Evolutionary conservation across 345 rosid genomes (phyloP), one percentile per base, ranked within the genome.

Genomic region (Turnera subulata): DNA sequence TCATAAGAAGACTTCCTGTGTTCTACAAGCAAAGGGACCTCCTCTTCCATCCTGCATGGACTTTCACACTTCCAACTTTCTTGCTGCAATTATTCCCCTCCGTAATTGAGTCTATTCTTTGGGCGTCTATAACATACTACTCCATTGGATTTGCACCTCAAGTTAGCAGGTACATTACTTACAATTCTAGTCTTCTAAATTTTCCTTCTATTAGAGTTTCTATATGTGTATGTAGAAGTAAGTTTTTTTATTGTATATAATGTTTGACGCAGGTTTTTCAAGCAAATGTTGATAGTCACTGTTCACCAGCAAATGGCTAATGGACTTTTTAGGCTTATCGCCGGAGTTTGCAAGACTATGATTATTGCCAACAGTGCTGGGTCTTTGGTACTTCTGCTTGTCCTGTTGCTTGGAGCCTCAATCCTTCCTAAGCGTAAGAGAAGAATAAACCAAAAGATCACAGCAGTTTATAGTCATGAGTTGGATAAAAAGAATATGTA

Each of bases 21-120:
- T 87, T 89, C 35, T 90, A 81, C 78, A 89, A 93, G 84, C 99
- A 93, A 48, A 79, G 97, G 38, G 97, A 93, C 56, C 90, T 89
- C 37, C 66, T 82, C 50, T 85, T 87, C 46, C 84, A 93, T 35
- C 99, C 99, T 15, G 66, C 84, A 1, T 93, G 99, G 97, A 72
- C 94, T 23, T 89, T 80, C 63, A 82, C 89, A 10, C 66, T 93
- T 18, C 92, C 97, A 10, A 78, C 82, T 15, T 76, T 82, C 76
- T 68, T 89, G 61, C 78, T 85, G 5, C 57, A 72, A 35, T 61
- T 93, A 38, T 97, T 97, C 0, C 70, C 81, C 42, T 82, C 97
- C 0, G 19, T 87, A 16, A 55, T 93, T n/a, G 99, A 93, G 61
- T 72, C 96, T 18, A 15, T 70, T 48, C 79, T 80, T 59, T 93